Percentiles rank a stretch among this genome's conserved stretches.
phyloP scores from a whole-genome alignment of 805 yeast species.

The Danielozyma ontarioensis region DNA sequence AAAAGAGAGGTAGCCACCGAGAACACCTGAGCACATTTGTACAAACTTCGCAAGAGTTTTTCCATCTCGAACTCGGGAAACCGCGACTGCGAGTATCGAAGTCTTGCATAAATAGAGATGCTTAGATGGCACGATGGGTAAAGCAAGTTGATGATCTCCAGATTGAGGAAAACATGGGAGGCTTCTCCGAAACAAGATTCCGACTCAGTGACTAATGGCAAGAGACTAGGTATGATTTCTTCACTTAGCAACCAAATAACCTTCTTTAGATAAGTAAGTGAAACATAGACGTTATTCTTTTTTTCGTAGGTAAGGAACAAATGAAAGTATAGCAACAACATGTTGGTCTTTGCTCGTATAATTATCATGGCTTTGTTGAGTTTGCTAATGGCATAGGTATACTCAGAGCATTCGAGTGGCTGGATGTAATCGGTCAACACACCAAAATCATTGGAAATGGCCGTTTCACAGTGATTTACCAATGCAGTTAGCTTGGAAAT shows the following conservation, averaged over 20 bases:
- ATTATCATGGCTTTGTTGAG: not conserved
- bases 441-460: not conserved
- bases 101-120: no score
- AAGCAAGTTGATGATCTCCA: constrained; percentile 14
- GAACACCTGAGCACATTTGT: not conserved
- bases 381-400: not conserved
- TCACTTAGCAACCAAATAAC: constrained; percentile 16
- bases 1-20: not conserved
- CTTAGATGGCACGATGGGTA: no score
- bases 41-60: not conserved
- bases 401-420: not conserved
- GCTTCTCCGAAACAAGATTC: constrained; percentile 36
- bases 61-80: no score
- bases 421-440: constrained; percentile 1
- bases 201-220: constrained; percentile 26
- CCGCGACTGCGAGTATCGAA: no score
- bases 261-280: constrained; percentile 31
- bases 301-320: constrained; percentile 38
- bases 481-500: not conserved
- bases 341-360: not conserved
- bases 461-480: not conserved
- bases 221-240: constrained; percentile 27
- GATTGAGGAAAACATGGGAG: constrained; percentile 38
- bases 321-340: constrained; percentile 23
- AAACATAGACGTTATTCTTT: constrained; percentile 16